These are phyloP conservation scores for Capsella bursapastoris DNA, from an alignment of 345 rosid genomes.

Conservation along the genomic window DNA sequence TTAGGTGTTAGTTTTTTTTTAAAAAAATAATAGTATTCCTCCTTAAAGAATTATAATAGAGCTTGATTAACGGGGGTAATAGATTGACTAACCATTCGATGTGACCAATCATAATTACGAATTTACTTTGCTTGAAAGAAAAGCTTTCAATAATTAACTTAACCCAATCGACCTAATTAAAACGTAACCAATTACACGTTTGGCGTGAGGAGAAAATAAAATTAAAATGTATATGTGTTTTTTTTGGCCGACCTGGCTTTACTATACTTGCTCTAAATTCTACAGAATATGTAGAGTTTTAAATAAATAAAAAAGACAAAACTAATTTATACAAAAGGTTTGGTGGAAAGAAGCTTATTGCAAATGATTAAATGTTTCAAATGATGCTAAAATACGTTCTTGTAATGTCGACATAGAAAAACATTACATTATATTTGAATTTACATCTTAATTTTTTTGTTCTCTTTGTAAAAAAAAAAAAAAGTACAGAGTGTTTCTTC, in stretches of 20 bases:
- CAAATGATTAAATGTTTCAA: neutral
- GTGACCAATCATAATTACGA: conserved; percentile 30
- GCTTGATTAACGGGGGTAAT: conserved; percentile 35
- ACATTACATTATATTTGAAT: conserved; percentile 1
- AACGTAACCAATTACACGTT: conserved; percentile 3
- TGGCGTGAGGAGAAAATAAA: neutral
- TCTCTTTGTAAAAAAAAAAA: neutral
- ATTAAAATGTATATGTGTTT: neutral
- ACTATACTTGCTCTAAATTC: no score
- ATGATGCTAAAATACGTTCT: neutral
- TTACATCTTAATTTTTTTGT: neutral
- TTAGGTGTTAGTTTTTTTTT: no score
- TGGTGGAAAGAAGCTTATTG: conserved; percentile 23
- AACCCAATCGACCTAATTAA: conserved; percentile 11
- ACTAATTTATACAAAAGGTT: conserved; percentile 20
- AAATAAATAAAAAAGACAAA: neutral
- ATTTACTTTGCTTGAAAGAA: conserved; percentile 44
- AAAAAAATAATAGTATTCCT: no score
- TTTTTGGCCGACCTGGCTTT: no score
- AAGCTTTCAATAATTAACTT: conserved; percentile 32
- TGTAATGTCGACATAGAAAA: neutral
- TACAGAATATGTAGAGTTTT: no score
- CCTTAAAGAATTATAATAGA: neutral
- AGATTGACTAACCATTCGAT: conserved; percentile 34
- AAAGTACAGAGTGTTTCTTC: conserved; percentile 37